Conservation (phyloP, 352 stramenopile species). For the Globisporangium uncinulatum region DNA sequence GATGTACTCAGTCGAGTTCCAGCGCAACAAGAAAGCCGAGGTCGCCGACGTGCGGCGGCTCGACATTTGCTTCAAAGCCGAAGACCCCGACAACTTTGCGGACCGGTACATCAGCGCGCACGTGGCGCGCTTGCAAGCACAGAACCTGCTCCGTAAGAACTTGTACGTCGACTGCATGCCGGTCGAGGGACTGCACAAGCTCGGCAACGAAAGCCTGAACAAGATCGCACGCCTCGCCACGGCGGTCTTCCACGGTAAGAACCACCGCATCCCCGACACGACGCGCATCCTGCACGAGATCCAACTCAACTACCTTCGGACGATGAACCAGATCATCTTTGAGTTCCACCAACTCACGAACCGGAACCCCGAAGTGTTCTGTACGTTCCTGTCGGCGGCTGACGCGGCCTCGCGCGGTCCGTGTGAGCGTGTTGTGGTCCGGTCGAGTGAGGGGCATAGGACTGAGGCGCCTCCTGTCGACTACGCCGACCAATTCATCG, state of each 20-base stretch:
- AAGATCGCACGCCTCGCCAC: conserved; percentile 73
- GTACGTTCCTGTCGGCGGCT: conserved; percentile 37
- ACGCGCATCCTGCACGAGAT: conserved; percentile 83
- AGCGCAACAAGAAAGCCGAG: conserved; percentile 59
- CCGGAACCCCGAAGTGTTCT: conserved; percentile 57
- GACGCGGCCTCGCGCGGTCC: conserved; percentile 33
- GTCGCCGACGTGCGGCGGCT: conserved; percentile 40
- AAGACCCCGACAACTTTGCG: conserved; percentile 73
- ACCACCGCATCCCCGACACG: conserved; percentile 61
- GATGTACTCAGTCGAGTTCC: conserved; percentile 56
- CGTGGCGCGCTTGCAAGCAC: conserved; percentile 43
- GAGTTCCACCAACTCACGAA: conserved; percentile 57
- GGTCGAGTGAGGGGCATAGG: conserved; percentile 16
- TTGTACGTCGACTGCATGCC: conserved; percentile 87
- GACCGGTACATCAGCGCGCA: conserved; percentile 68
- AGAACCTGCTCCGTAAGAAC: conserved; percentile 66
- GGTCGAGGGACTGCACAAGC: conserved; percentile 73
- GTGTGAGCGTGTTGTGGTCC: conserved; percentile 35
- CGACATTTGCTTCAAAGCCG: conserved; percentile 79
- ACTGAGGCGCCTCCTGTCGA: conserved; percentile 52
- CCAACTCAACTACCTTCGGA: conserved; percentile 87
- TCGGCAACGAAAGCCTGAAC: conserved; percentile 70
- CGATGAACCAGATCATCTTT: conserved; percentile 91
- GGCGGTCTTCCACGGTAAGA: conserved; percentile 61
- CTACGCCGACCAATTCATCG: conserved; percentile 84